These are phyloP conservation scores for Lodderomyces jiufengensis DNA, from an alignment of 1,139 yeast species.

Conservation along the genomic window DNA sequence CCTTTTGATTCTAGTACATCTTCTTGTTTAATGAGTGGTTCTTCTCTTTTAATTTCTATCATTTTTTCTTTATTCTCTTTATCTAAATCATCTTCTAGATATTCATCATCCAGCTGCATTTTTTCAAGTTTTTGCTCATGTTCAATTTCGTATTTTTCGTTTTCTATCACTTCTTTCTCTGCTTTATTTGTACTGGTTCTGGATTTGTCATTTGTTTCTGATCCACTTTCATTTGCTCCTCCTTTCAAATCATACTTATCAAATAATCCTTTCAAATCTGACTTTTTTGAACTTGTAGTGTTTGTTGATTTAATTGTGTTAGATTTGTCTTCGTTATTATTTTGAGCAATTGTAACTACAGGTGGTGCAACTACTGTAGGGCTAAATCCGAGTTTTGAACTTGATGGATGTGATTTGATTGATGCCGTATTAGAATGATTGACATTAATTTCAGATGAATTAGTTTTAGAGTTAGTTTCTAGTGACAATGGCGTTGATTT, in stretches of 20 bases:
- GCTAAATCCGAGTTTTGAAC: slow-evolving; percentile 9
- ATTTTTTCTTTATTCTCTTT: slow-evolving; percentile 2
- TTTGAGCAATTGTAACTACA: slow-evolving; percentile 21
- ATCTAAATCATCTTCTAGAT: slow-evolving; percentile 4
- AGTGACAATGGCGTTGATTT: neutral
- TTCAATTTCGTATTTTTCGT: slow-evolving; percentile 4
- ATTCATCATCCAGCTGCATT: slow-evolving; percentile 9
- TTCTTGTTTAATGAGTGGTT: slow-evolving; percentile 3
- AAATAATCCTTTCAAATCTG: slow-evolving; percentile 37
- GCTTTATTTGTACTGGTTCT: slow-evolving; percentile 4
- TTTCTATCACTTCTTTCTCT: slow-evolving; percentile 9
- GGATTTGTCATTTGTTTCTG: slow-evolving; percentile 2
- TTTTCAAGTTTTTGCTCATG: slow-evolving; percentile 9
- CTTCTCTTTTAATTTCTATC: slow-evolving; percentile 6
- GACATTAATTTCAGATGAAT: neutral
- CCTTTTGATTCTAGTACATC: neutral
- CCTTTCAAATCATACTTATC: slow-evolving; percentile 35
- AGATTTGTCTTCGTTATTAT: slow-evolving; percentile 3
- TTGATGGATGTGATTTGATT: slow-evolving; percentile 3
- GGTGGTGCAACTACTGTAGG: slow-evolving; percentile 25
- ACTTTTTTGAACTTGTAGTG: slow-evolving; percentile 11
- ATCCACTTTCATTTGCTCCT: slow-evolving; percentile 4
- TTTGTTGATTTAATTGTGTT: neutral
- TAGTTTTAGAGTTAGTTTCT: neutral
- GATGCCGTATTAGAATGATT: neutral